Evolutionary conservation across 2,329 filamentous ascomycete genomes (phyloP), one percentile per base, ranked within the genome.

Genomic region (Drechslerella stenobrocha): DNA sequence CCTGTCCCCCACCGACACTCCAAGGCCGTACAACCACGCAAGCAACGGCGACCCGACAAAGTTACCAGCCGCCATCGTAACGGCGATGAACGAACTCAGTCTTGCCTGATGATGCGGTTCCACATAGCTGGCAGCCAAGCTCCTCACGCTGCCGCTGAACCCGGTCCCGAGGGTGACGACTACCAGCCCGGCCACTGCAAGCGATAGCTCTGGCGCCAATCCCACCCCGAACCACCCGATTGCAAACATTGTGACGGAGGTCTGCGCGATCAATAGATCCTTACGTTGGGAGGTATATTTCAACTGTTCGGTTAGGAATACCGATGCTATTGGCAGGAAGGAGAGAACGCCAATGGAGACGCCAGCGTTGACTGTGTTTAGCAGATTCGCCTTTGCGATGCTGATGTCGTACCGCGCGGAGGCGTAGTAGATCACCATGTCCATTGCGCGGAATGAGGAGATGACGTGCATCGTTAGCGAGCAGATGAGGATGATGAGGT

Each of bases 401-500:
- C 42, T 55, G 50, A 67, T 67, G 28, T 11, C 23, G 30, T 67
- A 67, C 18, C 63, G 44, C 2, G 34, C 44, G 11, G 63, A 67
- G 26, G 63, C 63, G 22, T 67, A 67, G 23, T 60, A 67, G 4
- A 67, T n/a, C 23, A 67, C 5, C 26, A 40, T 55, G 46, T 67
- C 63, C 63, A 51, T 53, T 2, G 44, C 55, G 20, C 63, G 63
- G 34, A 53, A 32, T 1, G 45, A 3, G 9, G 48, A 60, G 28
- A 67, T 37, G 13, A 46, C 44, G 8, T 45, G 24, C 55, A 67
- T 60, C 55, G 52, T 67, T 8, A 67, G 28, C 18, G 63, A 67
- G 45, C 63, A 67, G 45, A 67, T 40, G 22, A 67, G 63, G 20
- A 55, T 67, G 20, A 59, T 60, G n/a, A 67, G 63, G 22, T 67